These are phyloP conservation scores for Colletotrichum lindemuthianum DNA, from an alignment of 2,329 filamentous ascomycete species.

Conservation along the genomic window DNA sequence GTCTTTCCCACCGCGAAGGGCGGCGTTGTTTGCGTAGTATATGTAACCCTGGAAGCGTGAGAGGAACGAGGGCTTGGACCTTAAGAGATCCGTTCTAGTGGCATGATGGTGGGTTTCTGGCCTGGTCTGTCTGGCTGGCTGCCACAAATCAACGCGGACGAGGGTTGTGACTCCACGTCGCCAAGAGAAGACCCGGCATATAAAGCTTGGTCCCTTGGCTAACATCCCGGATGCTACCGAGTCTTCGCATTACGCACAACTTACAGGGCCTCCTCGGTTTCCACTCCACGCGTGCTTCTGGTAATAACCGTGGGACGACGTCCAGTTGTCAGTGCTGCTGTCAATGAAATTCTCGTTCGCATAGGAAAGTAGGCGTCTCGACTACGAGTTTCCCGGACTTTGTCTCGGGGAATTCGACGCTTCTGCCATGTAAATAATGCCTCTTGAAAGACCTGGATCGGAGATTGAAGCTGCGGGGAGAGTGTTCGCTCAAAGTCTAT, in stretches of 20 bases:
- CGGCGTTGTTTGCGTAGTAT: neutral
- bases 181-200: slow-evolving; percentile 1
- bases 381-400: slow-evolving; percentile 7
- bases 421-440: neutral
- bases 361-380: neutral
- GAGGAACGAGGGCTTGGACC: neutral
- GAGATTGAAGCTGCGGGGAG: slow-evolving; percentile 31
- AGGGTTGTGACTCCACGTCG: neutral
- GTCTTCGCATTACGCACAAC: neutral
- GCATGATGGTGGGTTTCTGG: slow-evolving; percentile 3
- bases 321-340: neutral
- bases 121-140: slow-evolving; percentile 10
- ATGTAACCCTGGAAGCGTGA: neutral
- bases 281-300: neutral
- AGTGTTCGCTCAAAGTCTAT: slow-evolving; percentile 22
- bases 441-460: neutral
- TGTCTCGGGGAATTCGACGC: slow-evolving; percentile 10
- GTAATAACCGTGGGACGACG: neutral
- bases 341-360: accelerated
- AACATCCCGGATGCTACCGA: slow-evolving; percentile 3
- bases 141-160: neutral
- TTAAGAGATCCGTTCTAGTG: slow-evolving; percentile 1
- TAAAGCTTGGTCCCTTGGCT: slow-evolving; percentile 9
- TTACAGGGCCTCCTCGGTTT: neutral
- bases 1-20: slow-evolving; percentile 1